Base-by-base conservation (phyloP, 257 asterid species). In the Ajuga chamaepitys region DNA sequence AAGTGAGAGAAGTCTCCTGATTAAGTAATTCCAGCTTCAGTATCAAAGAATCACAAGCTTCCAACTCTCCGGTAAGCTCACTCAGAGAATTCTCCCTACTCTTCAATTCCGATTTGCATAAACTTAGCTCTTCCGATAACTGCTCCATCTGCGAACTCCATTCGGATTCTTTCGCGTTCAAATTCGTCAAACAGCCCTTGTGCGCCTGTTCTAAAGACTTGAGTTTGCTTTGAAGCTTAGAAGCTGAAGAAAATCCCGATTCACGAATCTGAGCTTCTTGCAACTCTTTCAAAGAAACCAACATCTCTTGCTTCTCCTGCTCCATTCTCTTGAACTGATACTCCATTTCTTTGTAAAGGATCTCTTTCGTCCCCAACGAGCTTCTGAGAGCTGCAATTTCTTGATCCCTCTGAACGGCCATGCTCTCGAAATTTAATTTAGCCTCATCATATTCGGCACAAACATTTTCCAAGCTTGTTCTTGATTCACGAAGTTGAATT, bases 261-360 rank as follows among this genome's bases (percentile, higher is more conserved):
- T 75, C 88, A 46, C 76, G 89, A 74, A 89, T 93, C 73, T 74
- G 85, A 68, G 83, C 73, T 83, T 86, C 95, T 81, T 83, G 99
- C 60, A 86, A 72, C 71, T 85, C 95, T 76, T 79, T 93, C 11
- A 93, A 46, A 18, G 87, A 75, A 22, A 32, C 44, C 74, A 76
- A 61, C 72, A 87, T 17, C 56, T 89, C 99, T 67, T 78, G 73
- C 71, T 86, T 93, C 69, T 89, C 99, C 73, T 78, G 92, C 75
- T 89, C 88, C 77, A 80, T 60, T 74, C 77, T 82, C 72, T 75
- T 83, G 71, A 83, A 79, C 71, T 83, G 95, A 70, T 93, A 86
- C 77, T 89, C 92, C 94, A 84, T 89, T 71, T 93, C 99, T 64
- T 80, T 93, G 82, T 83, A 80, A 57, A 75, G 83, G 51, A 81